Base-by-base conservation (phyloP, 2,329 filamentous ascomycete species). In the Colletotrichum endophyticum region DNA sequence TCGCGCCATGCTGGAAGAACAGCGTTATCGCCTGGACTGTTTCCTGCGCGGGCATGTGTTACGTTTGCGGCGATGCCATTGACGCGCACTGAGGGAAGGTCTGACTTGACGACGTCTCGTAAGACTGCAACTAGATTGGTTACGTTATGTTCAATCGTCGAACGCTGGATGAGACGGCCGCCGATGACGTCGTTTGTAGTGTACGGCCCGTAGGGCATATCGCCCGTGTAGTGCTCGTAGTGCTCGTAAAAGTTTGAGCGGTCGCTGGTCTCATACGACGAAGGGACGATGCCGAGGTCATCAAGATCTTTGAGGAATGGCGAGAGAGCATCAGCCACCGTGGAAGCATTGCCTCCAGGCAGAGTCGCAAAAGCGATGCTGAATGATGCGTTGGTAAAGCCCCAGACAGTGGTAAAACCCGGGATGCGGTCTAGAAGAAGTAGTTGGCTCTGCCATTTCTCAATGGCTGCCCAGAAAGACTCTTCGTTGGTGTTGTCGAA, bases 181-280 rank as follows among this genome's bases (percentile, higher is more conserved):
- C 53, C 53, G 25, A 57, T 57, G 2, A 57, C 53, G 25, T 57
- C 53, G 22, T 57, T 57, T 27, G 53, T 57, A 8, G 53, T 57
- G 22, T 57, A 57, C 6, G 53, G 53, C 15, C 84, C 83, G 13
- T 85, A 83, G 32, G 87, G 86, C 13, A 81, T 78, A 8, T 87
- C 86, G 13, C 81, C 81, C 34, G 82, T 81, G 77, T 80, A 80
- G 32, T 86, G 86, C 78, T 81, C 82, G 70, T 87, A 86, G 22
- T 57, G 53, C 3, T 57, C 53, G 53, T 57, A 57, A 27, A 57
- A 57, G 25, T 1, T 57, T 9, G 53, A 27, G 12, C 53, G 53
- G 6, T 57, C 53, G 25, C 53, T 57, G 53, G 53, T 57, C 53
- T 57, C 53, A 57, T 57, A 57, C 22, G 53, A 25, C 11, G 53